Percentiles rank a stretch among this genome's conserved stretches.
Conservation (phyloP, 176 grass and related monocot genomes). For the Leersia perrieri region DNA sequence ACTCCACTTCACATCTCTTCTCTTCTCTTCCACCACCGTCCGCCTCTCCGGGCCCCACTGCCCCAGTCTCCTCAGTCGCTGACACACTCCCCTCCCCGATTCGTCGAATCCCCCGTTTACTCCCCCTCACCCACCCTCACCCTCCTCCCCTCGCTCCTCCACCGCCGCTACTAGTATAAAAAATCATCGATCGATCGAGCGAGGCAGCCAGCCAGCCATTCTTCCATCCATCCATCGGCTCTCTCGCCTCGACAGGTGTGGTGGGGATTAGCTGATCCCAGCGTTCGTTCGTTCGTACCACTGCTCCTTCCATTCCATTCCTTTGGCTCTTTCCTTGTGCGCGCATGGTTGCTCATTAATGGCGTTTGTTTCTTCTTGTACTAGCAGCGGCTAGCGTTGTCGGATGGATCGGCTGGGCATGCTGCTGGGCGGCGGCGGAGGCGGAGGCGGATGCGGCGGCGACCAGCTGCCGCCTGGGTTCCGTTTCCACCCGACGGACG, state of each 20-base stretch:
- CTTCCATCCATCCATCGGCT: neutral
- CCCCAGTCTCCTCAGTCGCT: neutral
- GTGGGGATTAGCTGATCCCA: neutral
- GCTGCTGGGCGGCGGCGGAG: conserved; percentile 26
- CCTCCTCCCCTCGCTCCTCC: neutral
- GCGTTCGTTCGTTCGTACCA: neutral
- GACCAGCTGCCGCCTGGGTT: conserved; percentile 81
- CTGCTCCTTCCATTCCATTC: conserved; percentile 46
- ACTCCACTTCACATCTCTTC: conserved; percentile 3
- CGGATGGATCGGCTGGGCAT: neutral
- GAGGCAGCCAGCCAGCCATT: neutral
- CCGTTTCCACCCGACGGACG: conserved; percentile 95
- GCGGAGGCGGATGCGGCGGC: conserved; percentile 28
- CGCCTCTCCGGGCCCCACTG: neutral
- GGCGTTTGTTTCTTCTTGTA: neutral
- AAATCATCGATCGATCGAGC: neutral
- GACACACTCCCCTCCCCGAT: conserved; percentile 26
- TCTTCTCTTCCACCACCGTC: neutral
- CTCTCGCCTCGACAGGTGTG: conserved; percentile 12
- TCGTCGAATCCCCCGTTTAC: conserved; percentile 54
- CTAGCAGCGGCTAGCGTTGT: neutral
- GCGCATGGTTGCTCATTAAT: conserved; percentile 11
- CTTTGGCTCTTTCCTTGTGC: conserved; percentile 26
- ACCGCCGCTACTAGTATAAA: conserved; percentile 5
- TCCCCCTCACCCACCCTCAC: conserved; percentile 6